These are phyloP conservation scores for Flagelloscypha sp. DNA, from an alignment of 768 basidiomycete species.

Conservation along the genomic window DNA sequence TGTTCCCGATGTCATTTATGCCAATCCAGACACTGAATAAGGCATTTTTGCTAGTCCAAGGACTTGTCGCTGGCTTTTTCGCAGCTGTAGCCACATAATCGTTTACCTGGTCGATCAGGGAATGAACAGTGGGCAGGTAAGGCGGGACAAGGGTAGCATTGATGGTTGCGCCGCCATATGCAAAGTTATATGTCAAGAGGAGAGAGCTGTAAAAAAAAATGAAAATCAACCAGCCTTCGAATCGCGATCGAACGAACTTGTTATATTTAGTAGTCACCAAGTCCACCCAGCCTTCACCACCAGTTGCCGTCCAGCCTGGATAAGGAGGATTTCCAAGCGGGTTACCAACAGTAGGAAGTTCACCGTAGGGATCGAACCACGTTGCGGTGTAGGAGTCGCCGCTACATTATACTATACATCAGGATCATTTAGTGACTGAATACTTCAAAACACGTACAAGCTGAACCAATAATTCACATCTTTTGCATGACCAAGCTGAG, in stretches of 20 bases:
- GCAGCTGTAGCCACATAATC: constrained; percentile 42
- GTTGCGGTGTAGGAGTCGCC: constrained; percentile 57
- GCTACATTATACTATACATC: constrained; percentile 17
- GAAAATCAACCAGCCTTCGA: too few species aligned
- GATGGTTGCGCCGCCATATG: constrained; percentile 60
- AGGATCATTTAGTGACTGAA: neutral
- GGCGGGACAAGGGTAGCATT: constrained; percentile 49
- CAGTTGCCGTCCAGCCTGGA: constrained; percentile 45
- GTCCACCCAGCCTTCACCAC: constrained; percentile 56
- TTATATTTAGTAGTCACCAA: constrained; percentile 44
- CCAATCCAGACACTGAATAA: constrained; percentile 68
- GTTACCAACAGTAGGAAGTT: constrained; percentile 37
- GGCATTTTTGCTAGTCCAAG: constrained; percentile 49
- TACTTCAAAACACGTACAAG: constrained; percentile 30
- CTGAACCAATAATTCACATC: constrained; percentile 57
- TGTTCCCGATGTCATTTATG: constrained; percentile 61
- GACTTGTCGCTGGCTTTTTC: constrained; percentile 38
- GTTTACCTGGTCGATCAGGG: constrained; percentile 53
- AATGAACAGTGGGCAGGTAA: constrained; percentile 41
- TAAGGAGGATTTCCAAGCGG: constrained; percentile 47
- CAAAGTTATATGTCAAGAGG: constrained; percentile 56
- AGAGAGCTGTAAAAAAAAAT: too few species aligned
- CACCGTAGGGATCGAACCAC: constrained; percentile 32
- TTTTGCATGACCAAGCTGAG: too few species aligned
- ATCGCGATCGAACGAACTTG: too few species aligned